Base-by-base conservation (phyloP, 345 rosid genomes). In the Sisymbrium irio region DNA sequence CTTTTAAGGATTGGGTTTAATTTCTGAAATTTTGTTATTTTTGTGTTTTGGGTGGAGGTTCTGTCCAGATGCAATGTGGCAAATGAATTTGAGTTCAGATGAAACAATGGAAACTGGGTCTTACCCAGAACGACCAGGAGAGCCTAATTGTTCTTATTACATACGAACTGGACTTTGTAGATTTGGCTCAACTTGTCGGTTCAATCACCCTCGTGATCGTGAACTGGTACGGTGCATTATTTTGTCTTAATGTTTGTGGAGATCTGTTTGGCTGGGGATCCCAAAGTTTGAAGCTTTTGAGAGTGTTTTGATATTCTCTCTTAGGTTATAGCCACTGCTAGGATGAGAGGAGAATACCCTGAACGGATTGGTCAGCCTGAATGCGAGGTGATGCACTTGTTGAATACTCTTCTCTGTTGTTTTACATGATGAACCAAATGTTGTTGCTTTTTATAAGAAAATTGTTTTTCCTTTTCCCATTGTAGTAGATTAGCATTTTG, bases 101-200 rank as follows among this genome's bases (percentile, higher is more conserved):
- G 99, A 89, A 82, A 63, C 84, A 14, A 80, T 87, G 86, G 98
- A 92, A 79, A 32, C 86, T 27, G 85, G 93, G 65, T 69, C 85
- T 10, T 90, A 89, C 67, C 98, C 99, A 15, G 93, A 90, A 77
- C 89, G 93, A 41, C 89, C 90, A 32, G 99, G 99, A 61, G 98
- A 92, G 80, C 96, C 87, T 3, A 93, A 92, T 82, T 96, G 99
- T 80, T 88, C 98, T 73, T 92, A 89, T 84, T 96, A 96, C 76
- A 90, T 96, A 63, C 82, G 98, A 82, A 96, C 99, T 47, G 99
- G 99, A 37, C 95, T 96, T 60, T 96, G 99, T 79, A 86, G 98
- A 83, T 96, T 90, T 83, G 86, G 84, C 11, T 78, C 79, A 1
- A 76, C 86, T 46, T 83, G 86, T 66, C 86, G 80, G 39, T 83